Base-by-base conservation (phyloP, 1,284 basidiomycete species). In the Golubevia pallescens region DNA sequence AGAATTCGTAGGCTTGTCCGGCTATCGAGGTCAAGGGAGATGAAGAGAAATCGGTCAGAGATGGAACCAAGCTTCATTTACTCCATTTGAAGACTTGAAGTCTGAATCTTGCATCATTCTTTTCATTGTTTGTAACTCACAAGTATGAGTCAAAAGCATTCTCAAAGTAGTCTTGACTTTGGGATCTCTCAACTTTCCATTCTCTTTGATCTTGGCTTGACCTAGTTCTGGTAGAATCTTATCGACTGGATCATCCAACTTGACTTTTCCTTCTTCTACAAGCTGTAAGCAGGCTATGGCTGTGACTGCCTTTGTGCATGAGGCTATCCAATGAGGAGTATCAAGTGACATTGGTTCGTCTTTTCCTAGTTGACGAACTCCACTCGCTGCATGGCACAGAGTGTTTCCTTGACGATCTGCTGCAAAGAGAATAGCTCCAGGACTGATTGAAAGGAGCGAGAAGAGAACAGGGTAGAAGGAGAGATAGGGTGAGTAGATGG, bases 241-340 rank as follows among this genome's bases (percentile, higher is more conserved):
- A 14, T 69, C 70, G 16, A 65, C 68, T 0, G 74, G 72, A 52
- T 77, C 74, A 56, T 86, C 77, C 4, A 84, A 63, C 16, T 67
- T 59, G 51, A 85, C 58, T 55, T 78, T 65, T 8, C 78, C 81
- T 34, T 70, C 68, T 62, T 86, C 85, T 13, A 84, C 77, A 4
- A 85, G 69, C 66, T 84, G 84, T 58, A 86, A 75, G 23, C 69
- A 71, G 7, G 85, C 78, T 5, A 85, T 77, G 53, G 75, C 73
- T 2, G 83, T 85, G 65, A 85, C 70, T 60, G 84, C 69, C 73
- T 86, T 86, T 60, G 84, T 86, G 67, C 70, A 75, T 54, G 75
- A 78, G 57, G 69, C 75, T 4, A 83, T 69, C 74, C 74, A 77
- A 21, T 73, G 72, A 58, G 71, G 56, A n/a, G 60, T 64, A 71